Conservation (phyloP, 2,329 filamentous ascomycete genomes). For the Xylaria sp. region DNA sequence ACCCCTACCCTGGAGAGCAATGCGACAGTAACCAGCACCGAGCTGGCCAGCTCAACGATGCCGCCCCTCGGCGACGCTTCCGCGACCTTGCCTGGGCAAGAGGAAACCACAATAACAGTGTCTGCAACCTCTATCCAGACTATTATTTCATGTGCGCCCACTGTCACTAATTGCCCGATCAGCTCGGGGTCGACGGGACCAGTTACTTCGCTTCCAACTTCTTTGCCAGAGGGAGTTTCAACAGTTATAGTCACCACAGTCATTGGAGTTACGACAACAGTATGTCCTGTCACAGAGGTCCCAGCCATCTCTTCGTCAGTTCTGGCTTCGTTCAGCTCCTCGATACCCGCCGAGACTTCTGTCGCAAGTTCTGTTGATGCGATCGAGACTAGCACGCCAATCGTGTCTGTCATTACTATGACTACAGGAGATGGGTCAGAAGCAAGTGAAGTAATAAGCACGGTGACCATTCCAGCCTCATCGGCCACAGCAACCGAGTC, state of each 20-base stretch:
- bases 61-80: conserved; percentile 27
- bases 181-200: conserved; percentile 29
- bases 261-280: conserved; percentile 39
- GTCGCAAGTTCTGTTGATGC: not conserved
- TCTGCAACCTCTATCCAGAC: conserved; percentile 35
- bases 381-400: not conserved
- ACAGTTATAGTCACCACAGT: conserved; percentile 38
- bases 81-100: conserved; percentile 19
- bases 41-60: not conserved
- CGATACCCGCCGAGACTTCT: conserved; percentile 3
- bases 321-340: conserved; percentile 31
- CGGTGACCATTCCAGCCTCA: conserved; percentile 1
- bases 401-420: conserved; percentile 22
- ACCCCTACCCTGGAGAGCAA: not conserved
- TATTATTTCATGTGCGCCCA: conserved; percentile 38
- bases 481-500: conserved; percentile 16
- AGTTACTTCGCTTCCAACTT: conserved; percentile 22
- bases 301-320: conserved; percentile 36
- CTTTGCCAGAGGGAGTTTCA: conserved; percentile 30
- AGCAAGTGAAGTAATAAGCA: not conserved
- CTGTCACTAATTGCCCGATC: conserved; percentile 38
- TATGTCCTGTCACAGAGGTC: conserved; percentile 39
- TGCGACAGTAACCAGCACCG: not conserved
- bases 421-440: conserved; percentile 12
- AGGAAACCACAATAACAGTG: conserved; percentile 35